Evolutionary conservation across 1,284 basidiomycete species (phyloP), one percentile per base, ranked within the genome.

Genomic region (Xanthoconium separans): DNA sequence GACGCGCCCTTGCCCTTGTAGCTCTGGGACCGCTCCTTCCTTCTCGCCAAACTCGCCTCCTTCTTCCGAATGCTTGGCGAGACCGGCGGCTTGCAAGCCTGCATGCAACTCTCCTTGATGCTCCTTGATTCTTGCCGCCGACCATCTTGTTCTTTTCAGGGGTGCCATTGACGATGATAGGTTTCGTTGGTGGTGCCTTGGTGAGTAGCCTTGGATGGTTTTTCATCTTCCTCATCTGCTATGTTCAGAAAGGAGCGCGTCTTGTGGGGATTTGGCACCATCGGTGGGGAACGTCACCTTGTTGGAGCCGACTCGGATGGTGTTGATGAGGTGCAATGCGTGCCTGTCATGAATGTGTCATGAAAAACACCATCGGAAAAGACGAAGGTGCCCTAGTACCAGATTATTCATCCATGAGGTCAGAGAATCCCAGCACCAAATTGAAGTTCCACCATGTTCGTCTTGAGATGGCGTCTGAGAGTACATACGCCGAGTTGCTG

Each of bases 1-100:
- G n/a, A 73, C 55, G 89, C 92, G 20, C 83, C 90, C 69, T 98
- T 95, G 39, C 95, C 89, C 73, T 94, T 95, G 75, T 98, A 99
- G 64, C 93, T 96, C 75, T 95, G 94, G 75, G 98, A 99, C 59
- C 1, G 34, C 34, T 30, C 90, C 90, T 62, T 92, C 89, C 61
- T 93, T 91, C 36, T 89, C 87, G 22, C 82, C 81, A n/a, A 72
- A 75, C 4, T 79, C 85, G 48, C 77, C 83, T 24, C 83, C 89
- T 59, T 84, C 87, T 62, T 89, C 89, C 1, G 92, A 90, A 70
- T 87, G 98, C 63, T 87, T 89, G 56, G 88, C 84, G 22, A 98
- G 69, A 20, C 96, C 97, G 34, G 91, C 89, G 2, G 81, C 72
- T 65, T 98, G 94, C 50, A 96, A 76, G 61, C 81, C 80, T 42